Conservation (phyloP, 495 filamentous ascomycete genomes). For the Cetradonia linearis region DNA sequence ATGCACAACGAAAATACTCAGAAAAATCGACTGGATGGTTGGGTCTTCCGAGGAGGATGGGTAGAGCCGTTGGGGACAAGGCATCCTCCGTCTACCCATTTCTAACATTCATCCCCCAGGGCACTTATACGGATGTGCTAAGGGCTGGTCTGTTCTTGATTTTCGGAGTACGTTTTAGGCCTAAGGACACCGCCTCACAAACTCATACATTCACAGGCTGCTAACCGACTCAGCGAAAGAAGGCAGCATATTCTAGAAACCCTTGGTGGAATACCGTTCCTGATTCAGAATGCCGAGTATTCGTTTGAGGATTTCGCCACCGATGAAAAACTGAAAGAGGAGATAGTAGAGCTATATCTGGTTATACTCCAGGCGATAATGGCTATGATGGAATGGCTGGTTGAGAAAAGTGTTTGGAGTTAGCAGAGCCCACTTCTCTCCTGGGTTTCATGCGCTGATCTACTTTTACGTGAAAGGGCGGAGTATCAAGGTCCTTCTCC, state of each 20-base stretch:
- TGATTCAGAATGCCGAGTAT: background rate
- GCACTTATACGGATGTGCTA: background rate
- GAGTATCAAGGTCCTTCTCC: no score
- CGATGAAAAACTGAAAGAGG: background rate
- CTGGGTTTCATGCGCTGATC: no score
- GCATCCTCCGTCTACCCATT: background rate
- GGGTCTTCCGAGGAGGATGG: background rate
- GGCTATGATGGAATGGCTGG: conserved; percentile 9
- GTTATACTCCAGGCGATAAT: background rate
- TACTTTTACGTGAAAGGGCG: no score
- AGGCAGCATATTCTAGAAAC: background rate
- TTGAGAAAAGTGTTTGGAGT: background rate
- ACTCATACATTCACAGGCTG: no score
- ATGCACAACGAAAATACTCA: background rate
- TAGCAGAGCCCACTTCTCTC: no score
- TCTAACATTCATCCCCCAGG: background rate
- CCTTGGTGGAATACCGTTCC: background rate
- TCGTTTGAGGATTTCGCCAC: background rate
- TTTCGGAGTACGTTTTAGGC: background rate
- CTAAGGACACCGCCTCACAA: no score
- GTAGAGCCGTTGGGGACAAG: background rate
- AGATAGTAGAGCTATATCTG: conserved; percentile 4
- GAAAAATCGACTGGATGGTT: background rate
- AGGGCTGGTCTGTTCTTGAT: conserved; percentile 2
- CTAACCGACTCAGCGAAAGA: background rate